phyloP scores from a whole-genome alignment of 2,329 filamentous ascomycete genomes.

The Fusarium sarcochroum region DNA sequence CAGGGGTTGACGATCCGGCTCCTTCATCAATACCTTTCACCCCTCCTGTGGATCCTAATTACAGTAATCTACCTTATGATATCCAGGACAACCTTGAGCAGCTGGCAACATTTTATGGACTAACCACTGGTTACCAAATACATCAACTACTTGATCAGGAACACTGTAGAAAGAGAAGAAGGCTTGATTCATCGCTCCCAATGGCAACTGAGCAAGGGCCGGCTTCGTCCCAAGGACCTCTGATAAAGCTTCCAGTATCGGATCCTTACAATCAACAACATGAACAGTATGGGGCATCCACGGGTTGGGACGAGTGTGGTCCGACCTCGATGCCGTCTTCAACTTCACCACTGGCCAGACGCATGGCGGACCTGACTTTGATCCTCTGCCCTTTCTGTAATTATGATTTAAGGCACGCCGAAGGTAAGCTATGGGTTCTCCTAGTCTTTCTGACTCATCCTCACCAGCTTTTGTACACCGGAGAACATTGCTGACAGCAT shows the following conservation, averaged over 20 bases:
- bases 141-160: constrained; percentile 48
- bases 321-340: constrained; percentile 44
- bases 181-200: constrained; percentile 47
- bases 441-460: background rate
- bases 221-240: constrained; percentile 46
- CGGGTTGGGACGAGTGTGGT: constrained; percentile 43
- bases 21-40: constrained; percentile 40
- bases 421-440: constrained; percentile 49
- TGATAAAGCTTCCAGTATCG: constrained; percentile 51
- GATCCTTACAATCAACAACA: constrained; percentile 42
- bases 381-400: constrained; percentile 54
- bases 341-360: constrained; percentile 46
- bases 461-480: background rate
- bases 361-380: constrained; percentile 50
- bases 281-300: constrained; percentile 39
- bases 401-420: constrained; percentile 45
- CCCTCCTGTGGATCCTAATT: constrained; percentile 42
- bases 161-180: constrained; percentile 53
- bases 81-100: constrained; percentile 48
- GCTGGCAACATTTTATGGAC: constrained; percentile 51
- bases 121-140: constrained; percentile 50
- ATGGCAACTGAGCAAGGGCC: constrained; percentile 50
- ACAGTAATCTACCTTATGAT: constrained; percentile 46
- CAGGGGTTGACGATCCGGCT: constrained; percentile 44
- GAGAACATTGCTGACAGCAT: constrained; percentile 29